Evolutionary conservation across 192 early-diverging fungal species (phyloP).

Genomic region (Coemansia erecta): DNA sequence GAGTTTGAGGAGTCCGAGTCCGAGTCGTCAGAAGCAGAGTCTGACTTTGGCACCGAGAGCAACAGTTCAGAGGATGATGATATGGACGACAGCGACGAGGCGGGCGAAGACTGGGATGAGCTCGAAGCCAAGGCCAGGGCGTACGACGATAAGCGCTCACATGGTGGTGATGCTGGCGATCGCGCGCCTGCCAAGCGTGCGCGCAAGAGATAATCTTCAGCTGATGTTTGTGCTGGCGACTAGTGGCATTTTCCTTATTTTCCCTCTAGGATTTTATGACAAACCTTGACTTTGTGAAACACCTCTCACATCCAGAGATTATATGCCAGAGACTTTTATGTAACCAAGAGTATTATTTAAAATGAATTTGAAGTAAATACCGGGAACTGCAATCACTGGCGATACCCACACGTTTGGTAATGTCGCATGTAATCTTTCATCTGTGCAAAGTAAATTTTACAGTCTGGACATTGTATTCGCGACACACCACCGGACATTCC

Average conservation of each 20-base stretch:
- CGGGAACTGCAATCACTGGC: too few relatives aligned
- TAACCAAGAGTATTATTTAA: too few relatives aligned
- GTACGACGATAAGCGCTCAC: constrained; percentile 44
- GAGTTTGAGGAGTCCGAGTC: constrained; percentile 56
- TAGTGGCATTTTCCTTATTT: background rate
- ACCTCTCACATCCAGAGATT: background rate
- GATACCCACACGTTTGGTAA: too few relatives aligned
- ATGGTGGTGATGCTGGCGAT: constrained; percentile 8
- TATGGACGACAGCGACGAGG: constrained; percentile 57
- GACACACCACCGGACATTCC: too few relatives aligned
- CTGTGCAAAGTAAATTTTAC: too few relatives aligned
- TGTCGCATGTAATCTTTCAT: too few relatives aligned
- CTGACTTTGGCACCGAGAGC: constrained; percentile 53
- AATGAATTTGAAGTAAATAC: too few relatives aligned
- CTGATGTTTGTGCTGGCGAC: background rate
- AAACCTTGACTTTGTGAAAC: too few relatives aligned
- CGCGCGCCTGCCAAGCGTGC: constrained; percentile 36
- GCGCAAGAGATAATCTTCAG: constrained; percentile 26
- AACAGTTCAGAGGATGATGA: constrained; percentile 47
- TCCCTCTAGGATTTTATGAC: background rate
- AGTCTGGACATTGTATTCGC: too few relatives aligned
- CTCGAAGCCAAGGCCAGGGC: constrained; percentile 74
- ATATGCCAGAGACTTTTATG: too few relatives aligned
- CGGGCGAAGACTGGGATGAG: constrained; percentile 80
- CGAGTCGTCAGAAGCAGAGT: constrained; percentile 47